Conservation (phyloP, 305 asterid species). For the Solanum chacoense region DNA sequence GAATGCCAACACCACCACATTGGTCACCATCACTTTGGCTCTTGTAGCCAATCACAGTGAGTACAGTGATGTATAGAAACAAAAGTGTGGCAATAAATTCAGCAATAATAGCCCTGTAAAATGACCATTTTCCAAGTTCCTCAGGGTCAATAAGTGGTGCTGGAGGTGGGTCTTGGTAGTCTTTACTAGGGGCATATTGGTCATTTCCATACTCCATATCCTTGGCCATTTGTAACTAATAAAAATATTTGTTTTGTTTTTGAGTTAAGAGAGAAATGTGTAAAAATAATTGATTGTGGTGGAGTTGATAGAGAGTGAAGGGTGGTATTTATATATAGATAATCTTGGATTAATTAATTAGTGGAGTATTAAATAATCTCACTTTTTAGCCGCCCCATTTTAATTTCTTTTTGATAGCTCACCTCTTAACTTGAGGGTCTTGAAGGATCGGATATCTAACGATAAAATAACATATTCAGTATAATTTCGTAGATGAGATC, state of each 20-base stretch:
- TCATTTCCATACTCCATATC: slow-evolving; percentile 4
- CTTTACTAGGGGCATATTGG: slow-evolving; percentile 9
- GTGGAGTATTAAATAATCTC: not conserved
- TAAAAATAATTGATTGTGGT: not conserved
- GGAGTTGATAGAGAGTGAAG: not conserved
- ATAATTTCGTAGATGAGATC: accelerated
- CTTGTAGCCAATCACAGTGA: slow-evolving; percentile 17
- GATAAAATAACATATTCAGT: not conserved
- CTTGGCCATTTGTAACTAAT: not conserved
- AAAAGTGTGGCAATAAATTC: slow-evolving; percentile 14
- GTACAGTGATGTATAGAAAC: slow-evolving; percentile 11
- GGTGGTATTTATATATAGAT: slow-evolving; percentile 27
- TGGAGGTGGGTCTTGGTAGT: slow-evolving; percentile 17
- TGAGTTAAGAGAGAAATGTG: not conserved
- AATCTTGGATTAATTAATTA: not conserved
- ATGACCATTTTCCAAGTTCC: slow-evolving; percentile 14
- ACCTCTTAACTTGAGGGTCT: not conserved
- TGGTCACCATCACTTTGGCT: slow-evolving; percentile 21
- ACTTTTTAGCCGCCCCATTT: not conserved
- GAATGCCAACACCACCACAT: slow-evolving; percentile 71
- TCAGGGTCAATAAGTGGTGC: slow-evolving; percentile 9
- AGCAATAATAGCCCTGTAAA: slow-evolving; percentile 14
- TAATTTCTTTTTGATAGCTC: not conserved
- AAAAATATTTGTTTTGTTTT: not conserved
- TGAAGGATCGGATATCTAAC: not conserved